phyloP scores from a whole-genome alignment of 768 basidiomycete genomes.

The Mycena amicta region DNA sequence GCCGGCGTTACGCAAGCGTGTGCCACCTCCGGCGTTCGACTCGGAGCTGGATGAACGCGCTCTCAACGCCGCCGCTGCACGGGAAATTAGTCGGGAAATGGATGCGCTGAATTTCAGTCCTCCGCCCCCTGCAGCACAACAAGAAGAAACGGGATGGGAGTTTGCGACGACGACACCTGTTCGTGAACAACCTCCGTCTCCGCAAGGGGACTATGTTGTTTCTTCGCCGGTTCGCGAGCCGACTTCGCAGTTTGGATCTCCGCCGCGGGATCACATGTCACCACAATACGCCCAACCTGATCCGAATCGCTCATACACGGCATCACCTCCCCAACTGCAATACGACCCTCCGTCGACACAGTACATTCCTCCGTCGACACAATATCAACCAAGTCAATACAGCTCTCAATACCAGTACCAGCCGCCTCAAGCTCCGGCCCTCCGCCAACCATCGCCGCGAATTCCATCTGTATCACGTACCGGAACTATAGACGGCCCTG shows the following conservation, averaged over 20 bases:
- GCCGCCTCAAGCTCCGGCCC: neutral
- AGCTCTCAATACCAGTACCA: slow-evolving; percentile 2
- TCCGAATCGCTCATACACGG: neutral
- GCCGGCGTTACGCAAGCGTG: slow-evolving; percentile 15
- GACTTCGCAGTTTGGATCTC: slow-evolving; percentile 3
- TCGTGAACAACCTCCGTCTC: slow-evolving; percentile 2
- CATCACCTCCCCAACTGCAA: slow-evolving; percentile 5
- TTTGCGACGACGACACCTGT: slow-evolving; percentile 20
- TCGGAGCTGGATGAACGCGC: slow-evolving; percentile 52
- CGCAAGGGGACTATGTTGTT: neutral
- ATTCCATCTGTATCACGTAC: slow-evolving; percentile 12
- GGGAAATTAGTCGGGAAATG: slow-evolving; percentile 66
- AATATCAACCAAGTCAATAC: neutral
- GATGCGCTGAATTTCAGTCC: slow-evolving; percentile 50
- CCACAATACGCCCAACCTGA: neutral
- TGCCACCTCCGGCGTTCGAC: slow-evolving; percentile 43
- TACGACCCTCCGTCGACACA: slow-evolving; percentile 2
- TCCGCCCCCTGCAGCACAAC: slow-evolving; percentile 16
- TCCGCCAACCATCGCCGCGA: slow-evolving; percentile 22
- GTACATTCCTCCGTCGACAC: neutral
- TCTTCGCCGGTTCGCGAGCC: slow-evolving; percentile 3
- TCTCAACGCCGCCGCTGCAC: slow-evolving; percentile 68
- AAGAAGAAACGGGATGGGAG: slow-evolving; percentile 2
- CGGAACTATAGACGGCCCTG: slow-evolving; percentile 2
- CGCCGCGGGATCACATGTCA: neutral